Evolutionary conservation across 139 green algal genomes (phyloP), one percentile per base, ranked within the genome.

Genomic region (Ettlia oleoabundans): DNA sequence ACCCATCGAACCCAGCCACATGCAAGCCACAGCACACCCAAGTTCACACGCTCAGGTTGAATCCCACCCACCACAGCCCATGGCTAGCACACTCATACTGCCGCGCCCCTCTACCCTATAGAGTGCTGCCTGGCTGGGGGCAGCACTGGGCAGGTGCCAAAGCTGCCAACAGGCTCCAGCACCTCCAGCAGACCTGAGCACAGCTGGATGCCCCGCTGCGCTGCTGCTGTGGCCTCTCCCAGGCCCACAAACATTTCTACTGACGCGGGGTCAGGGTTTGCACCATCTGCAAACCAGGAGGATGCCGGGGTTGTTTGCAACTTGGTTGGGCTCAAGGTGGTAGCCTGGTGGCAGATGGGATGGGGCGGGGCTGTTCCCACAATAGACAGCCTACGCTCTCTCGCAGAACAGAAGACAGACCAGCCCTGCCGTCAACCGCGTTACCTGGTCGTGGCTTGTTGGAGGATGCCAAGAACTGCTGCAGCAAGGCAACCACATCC

Each of bases 221-320:
- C 30, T 21, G 69, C 78, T 7, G 71, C 38, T 38, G 42, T 62
- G 15, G 84, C 84, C 21, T 55, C 30, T 0, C 71, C 78, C 43
- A 88, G 67, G 28, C 64, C 68, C 32, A 88, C 84, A 82, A 82
- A 88, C 19, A 24, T 18, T 3, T 53, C 24, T 37, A 87, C 47
- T 0, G 26, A 2, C 28, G 47, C 75, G 35, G 82, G 75, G 80
- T 81, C 35, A 0, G 72, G 38, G 32, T 52, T 61, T 41, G 37
- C 42, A 32, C 47, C 66, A 9, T 65, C 72, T 55, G 40, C 61
- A 38, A n/a, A n/a, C n/a, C n/a, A n/a, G n/a, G n/a, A n/a, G n/a
- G n/a, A n/a, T n/a, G n/a, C n/a, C n/a, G n/a, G n/a, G n/a, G n/a
- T n/a, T n/a, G n/a, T n/a, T n/a, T n/a, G n/a, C n/a, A n/a, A n/a